These are phyloP conservation scores for Trichophyton equinum DNA, from an alignment of 2,329 filamentous ascomycete genomes.

Conservation along the genomic window DNA sequence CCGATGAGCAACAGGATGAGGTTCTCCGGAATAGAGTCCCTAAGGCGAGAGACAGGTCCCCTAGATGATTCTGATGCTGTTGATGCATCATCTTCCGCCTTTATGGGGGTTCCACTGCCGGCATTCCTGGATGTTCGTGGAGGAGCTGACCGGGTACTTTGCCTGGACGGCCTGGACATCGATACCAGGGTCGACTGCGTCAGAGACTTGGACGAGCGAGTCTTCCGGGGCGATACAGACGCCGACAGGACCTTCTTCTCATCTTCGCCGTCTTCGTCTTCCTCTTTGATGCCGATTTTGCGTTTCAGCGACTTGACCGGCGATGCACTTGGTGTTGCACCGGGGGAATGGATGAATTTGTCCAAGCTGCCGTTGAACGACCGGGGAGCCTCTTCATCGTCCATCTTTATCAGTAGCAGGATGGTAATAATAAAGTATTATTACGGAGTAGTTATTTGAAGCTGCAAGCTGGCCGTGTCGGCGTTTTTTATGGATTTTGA, in stretches of 20 bases:
- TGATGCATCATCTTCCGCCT: background rate
- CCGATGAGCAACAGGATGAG: slow-evolving; percentile 38
- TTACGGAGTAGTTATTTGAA: background rate
- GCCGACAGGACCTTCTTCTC: background rate
- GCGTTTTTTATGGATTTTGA: background rate
- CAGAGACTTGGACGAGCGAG: background rate
- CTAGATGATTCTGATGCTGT: background rate
- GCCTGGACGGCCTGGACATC: background rate
- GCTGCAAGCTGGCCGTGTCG: background rate
- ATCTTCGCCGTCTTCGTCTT: background rate
- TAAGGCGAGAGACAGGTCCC: slow-evolving; percentile 26
- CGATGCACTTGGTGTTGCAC: slow-evolving; percentile 4
- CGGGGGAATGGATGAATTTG: slow-evolving; percentile 21
- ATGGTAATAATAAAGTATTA: background rate
- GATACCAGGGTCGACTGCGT: slow-evolving; percentile 2
- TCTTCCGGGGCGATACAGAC: slow-evolving; percentile 4
- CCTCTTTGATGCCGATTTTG: slow-evolving; percentile 6
- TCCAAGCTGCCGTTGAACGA: slow-evolving; percentile 26
- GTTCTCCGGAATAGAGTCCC: slow-evolving; percentile 34
- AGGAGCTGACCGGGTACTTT: slow-evolving; percentile 2
- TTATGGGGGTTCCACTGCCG: background rate
- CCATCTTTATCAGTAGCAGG: background rate
- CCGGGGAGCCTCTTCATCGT: slow-evolving; percentile 16
- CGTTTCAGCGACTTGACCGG: slow-evolving; percentile 10
- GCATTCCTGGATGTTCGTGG: background rate